Base-by-base conservation (phyloP, 768 basidiomycete species). In the Collybia nuda region DNA sequence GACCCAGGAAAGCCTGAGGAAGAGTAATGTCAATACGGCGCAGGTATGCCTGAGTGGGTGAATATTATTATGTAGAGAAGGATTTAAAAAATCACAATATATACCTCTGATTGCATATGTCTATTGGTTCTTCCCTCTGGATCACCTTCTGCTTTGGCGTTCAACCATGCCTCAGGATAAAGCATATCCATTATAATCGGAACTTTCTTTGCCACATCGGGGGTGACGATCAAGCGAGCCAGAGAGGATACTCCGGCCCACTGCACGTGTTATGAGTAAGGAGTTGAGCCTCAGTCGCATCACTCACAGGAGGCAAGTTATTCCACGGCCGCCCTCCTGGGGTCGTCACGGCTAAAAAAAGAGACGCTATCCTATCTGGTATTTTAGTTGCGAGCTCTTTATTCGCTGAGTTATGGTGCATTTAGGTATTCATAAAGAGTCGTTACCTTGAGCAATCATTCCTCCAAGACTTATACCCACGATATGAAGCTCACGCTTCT, bases 401-500 rank as follows among this genome's bases (percentile, higher is more conserved):
- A 39, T 11, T 36, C 17, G 6, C 35, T 6, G n/a, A 29, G 17
- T 21, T 9, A 12, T 5, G 19, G 17, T 22, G 14, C 12, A 6
- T 6, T 14, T 18, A 18, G 19, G 24, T n/a, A 15, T 39, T 26
- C 14, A 39, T n/a, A 7, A 22, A 15, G 28, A 19, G 17, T 28
- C 48, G 56, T 26, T 52, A 86, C 87, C 85, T 68, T 89, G 86
- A 0, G 88, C 81, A 44, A 90, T 89, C 90, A 92, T 93, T 4
- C 90, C 90, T 2, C 91, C 91, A 4, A 93, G 64, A 35, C 88
- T 90, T 19, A 81, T 67, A 6, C 91, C 87, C 18, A 93, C 84
- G 26, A 93, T 66, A 58, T 92, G 84, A 5, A 93, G 39, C 42
- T 77, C 76, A 4, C 79, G 78, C 8, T 78, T 67, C 6, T 62